Base-by-base conservation (phyloP, 306 rosid genomes). In the Lablab purpureus region DNA sequence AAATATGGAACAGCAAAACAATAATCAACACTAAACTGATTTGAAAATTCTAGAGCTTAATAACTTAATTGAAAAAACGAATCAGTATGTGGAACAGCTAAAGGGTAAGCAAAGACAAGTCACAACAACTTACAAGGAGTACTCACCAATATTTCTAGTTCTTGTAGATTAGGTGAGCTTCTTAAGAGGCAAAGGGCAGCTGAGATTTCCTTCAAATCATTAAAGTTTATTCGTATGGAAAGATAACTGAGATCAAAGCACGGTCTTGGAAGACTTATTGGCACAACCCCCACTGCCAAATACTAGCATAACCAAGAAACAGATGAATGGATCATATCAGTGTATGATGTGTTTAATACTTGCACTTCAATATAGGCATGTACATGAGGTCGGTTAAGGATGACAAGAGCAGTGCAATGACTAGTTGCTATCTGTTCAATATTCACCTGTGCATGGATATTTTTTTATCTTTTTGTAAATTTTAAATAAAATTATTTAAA, bases 141-240 rank as follows among this genome's bases (percentile, higher is more conserved):
- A 79, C 91, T 87, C 64, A 88, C 92, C 89, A 87, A 76, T 74
- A 90, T 76, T 83, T 90, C 92, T 46, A 87, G 68, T 23, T 85
- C 92, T 62, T 78, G 91, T 43, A 88, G 82, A 74, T 81, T 82
- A 56, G 92, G 94, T 32, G 86, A 88, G 83, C 88, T 88, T 83
- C 84, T 81, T 52, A 90, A 56, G 14, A 90, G 51, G 89, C 83
- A 87, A 25, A 87, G 71, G 67, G 89, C 84, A 79, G 91, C 73
- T 51, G 84, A 84, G 72, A 83, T 67, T 86, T 90, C 92, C 46
- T 87, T 87, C 21, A 41, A 11, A 52, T 87, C 91, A 34, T 76
- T 74, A 84, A 88, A 85, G 85, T 87, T 85, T 43, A 90, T 81
- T 72, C 86, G 82, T 23, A 87, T 6, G 13, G 92, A 90, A 69